These are phyloP conservation scores for Trichophyton rubrum DNA, from an alignment of 2,329 filamentous ascomycete species.

Conservation along the genomic window DNA sequence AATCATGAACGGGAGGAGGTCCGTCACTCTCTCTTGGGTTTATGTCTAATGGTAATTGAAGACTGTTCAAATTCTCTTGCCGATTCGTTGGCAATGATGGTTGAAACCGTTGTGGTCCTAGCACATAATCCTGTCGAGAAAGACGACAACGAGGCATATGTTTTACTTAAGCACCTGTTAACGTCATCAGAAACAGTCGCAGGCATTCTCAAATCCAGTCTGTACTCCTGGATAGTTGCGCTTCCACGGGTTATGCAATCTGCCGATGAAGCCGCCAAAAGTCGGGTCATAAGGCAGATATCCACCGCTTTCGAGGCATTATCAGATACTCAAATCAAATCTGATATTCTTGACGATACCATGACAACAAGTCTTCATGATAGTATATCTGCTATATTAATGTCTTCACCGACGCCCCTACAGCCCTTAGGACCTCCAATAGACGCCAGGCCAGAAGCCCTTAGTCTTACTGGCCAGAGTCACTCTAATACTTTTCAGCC, in stretches of 20 bases:
- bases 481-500: slow-evolving; percentile 41
- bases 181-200: slow-evolving; percentile 49
- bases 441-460: slow-evolving; percentile 17
- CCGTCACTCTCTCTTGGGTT: slow-evolving; percentile 49
- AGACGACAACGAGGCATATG: slow-evolving; percentile 23
- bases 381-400: slow-evolving; percentile 47
- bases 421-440: slow-evolving; percentile 20
- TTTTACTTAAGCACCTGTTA: slow-evolving; percentile 47
- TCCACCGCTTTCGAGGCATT: slow-evolving; percentile 58
- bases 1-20: slow-evolving; percentile 59
- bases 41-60: slow-evolving; percentile 66
- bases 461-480: slow-evolving; percentile 17
- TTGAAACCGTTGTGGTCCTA: slow-evolving; percentile 70
- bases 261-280: slow-evolving; percentile 67
- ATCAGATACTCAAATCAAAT: slow-evolving; percentile 50
- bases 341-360: slow-evolving; percentile 53
- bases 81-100: slow-evolving; percentile 56
- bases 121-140: slow-evolving; percentile 40
- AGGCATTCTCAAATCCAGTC: slow-evolving; percentile 52
- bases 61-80: slow-evolving; percentile 63
- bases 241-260: slow-evolving; percentile 73
- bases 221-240: slow-evolving; percentile 71
- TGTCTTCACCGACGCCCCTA: slow-evolving; percentile 18
- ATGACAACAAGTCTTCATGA: slow-evolving; percentile 61
- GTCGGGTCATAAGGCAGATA: slow-evolving; percentile 61